Evolutionary conservation across 192 early-diverging fungal species (phyloP).

Genomic region (Coemansia sp.): DNA sequence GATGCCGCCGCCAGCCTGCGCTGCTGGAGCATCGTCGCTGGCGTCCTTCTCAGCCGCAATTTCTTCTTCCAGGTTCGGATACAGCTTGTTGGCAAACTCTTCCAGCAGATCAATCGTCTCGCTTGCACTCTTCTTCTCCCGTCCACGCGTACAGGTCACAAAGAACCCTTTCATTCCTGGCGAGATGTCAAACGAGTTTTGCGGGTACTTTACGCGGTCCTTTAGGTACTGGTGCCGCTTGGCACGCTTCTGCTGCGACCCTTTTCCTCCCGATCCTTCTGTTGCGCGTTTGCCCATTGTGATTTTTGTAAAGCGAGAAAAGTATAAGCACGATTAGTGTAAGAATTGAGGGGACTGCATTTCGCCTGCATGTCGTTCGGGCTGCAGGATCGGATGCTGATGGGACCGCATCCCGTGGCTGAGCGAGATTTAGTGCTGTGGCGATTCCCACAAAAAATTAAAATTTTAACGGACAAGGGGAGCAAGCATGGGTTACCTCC

Average conservation of each 20-base stretch:
- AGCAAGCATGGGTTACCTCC: background rate
- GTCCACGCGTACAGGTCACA: slow-evolving; percentile 42
- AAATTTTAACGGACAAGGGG: background rate
- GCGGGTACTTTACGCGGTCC: slow-evolving; percentile 43
- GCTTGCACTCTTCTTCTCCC: slow-evolving; percentile 43
- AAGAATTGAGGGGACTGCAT: background rate
- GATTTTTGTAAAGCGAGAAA: background rate
- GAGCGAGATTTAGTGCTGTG: background rate
- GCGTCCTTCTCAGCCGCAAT: slow-evolving; percentile 29
- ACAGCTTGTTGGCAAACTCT: slow-evolving; percentile 41
- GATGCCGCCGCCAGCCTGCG: slow-evolving; percentile 24
- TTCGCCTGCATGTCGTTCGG: background rate
- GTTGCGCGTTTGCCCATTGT: slow-evolving; percentile 32
- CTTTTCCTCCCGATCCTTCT: slow-evolving; percentile 24
- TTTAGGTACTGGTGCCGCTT: slow-evolving; percentile 41
- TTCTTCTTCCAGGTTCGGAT: slow-evolving; percentile 46
- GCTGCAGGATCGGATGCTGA: background rate
- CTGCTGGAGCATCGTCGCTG: slow-evolving; percentile 1
- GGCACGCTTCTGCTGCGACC: slow-evolving; percentile 41
- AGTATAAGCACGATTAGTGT: background rate
- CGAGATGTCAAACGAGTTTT: slow-evolving; percentile 48
- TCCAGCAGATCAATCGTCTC: slow-evolving; percentile 53
- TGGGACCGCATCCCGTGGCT: slow-evolving; percentile 9
- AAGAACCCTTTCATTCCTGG: slow-evolving; percentile 55
- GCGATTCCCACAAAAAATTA: background rate